These are phyloP conservation scores for Sclerotinia spermophila DNA, from an alignment of 2,329 filamentous ascomycete genomes.

Conservation along the genomic window DNA sequence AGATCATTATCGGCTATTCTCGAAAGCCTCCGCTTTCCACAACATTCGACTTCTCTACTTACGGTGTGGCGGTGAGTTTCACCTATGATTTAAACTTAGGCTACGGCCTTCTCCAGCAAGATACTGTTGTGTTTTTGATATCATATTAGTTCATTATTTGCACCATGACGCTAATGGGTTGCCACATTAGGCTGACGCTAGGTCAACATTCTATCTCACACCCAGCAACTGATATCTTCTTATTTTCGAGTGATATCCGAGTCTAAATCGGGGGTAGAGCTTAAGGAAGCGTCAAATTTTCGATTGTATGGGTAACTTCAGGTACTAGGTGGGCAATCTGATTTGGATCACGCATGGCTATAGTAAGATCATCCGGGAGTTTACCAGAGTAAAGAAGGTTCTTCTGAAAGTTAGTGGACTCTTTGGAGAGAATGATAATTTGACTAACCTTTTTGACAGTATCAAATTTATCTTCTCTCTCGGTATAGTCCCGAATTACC, in stretches of 20 bases:
- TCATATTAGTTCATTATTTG: not conserved
- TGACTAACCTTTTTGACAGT: slow-evolving; percentile 64
- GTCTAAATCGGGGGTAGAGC: not conserved
- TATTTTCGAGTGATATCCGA: not conserved
- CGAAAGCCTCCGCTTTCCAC: not conserved
- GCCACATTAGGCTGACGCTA: not conserved
- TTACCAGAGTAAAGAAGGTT: slow-evolving; percentile 48
- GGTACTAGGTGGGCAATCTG: slow-evolving; percentile 66
- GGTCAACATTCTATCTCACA: not conserved
- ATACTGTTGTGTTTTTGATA: not conserved
- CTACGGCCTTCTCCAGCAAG: not conserved
- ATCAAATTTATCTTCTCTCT: slow-evolving; percentile 78
- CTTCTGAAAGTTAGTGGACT: slow-evolving; percentile 37
- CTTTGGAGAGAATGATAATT: not conserved
- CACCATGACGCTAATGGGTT: not conserved
- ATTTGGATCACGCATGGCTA: slow-evolving; percentile 77
- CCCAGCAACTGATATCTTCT: not conserved
- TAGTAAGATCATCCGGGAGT: slow-evolving; percentile 68
- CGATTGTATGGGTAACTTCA: slow-evolving; percentile 64
- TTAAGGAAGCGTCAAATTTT: slow-evolving; percentile 41
- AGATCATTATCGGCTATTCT: not conserved
- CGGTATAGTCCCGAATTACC: slow-evolving; percentile 84
- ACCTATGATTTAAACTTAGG: not conserved
- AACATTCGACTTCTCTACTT: not conserved
- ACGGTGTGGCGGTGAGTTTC: not conserved